Conservation (phyloP, 148 eudicot genomes). For the Fagopyrum tataricum region DNA sequence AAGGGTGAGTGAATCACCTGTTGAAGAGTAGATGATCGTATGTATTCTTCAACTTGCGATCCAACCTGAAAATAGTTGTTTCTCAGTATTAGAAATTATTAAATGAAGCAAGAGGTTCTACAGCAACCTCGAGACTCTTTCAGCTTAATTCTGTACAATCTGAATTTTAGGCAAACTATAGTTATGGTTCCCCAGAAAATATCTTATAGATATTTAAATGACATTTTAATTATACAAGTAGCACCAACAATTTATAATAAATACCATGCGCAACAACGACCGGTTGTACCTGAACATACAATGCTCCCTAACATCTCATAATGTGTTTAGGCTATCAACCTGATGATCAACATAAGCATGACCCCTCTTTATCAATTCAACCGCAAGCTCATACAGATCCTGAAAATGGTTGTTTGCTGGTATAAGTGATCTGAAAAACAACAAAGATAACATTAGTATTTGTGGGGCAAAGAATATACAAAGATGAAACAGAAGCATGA, state of each 20-base stretch:
- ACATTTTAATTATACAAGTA: too few relatives aligned
- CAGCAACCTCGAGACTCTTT: too few relatives aligned
- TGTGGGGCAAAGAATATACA: neutral
- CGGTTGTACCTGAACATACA: too few relatives aligned
- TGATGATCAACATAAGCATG: conserved; percentile 97
- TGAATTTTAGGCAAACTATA: too few relatives aligned
- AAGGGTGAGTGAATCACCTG: conserved; percentile 46
- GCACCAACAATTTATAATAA: too few relatives aligned
- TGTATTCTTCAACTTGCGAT: conserved; percentile 82
- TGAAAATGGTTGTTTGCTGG: conserved; percentile 94
- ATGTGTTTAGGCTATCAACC: conserved; percentile 50
- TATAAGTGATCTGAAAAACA: conserved; percentile 65
- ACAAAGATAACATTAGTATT: neutral
- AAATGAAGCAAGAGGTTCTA: neutral
- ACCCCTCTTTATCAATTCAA: conserved; percentile 77
- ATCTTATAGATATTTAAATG: too few relatives aligned
- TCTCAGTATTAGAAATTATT: neutral
- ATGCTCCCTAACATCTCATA: neutral
- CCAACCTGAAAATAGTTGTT: conserved; percentile 60
- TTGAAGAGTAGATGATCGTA: conserved; percentile 89
- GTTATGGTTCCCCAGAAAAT: too few relatives aligned
- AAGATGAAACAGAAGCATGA: conserved; percentile 5
- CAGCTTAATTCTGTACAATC: too few relatives aligned
- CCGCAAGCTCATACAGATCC: conserved; percentile 82
- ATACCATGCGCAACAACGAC: too few relatives aligned